Evolutionary conservation across 2,329 filamentous ascomycete genomes (phyloP), one percentile per base, ranked within the genome.

Genomic region (Colletotrichum musicola): DNA sequence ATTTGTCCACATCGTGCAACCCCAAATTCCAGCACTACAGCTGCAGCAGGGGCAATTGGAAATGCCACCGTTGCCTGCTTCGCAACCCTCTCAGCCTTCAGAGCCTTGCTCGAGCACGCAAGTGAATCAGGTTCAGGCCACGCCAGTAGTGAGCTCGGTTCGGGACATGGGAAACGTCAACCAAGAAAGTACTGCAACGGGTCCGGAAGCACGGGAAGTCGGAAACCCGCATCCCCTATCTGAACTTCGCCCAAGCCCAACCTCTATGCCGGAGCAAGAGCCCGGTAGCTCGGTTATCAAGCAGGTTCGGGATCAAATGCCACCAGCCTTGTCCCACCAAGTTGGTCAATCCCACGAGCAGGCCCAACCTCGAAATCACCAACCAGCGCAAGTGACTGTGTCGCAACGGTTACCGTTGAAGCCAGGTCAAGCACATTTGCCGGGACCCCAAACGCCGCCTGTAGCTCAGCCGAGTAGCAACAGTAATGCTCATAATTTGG

Each of bases 51-150:
- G 30, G 25, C 57, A 20, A 6, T 46, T 54, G 6, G 49, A 44
- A 14, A 40, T n/a, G 7, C 40, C 61, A 14, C 14, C 49, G 20
- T 30, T 42, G 13, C 18, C 61, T 22, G 22, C 38, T 14, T 20
- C 30, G 6, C 63, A 62, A 13, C 49, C 62, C 10, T 55, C 38
- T 9, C 59, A 62, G n/a, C 18, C 16, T 40, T 20, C 20, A 40
- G 13, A 27, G 18, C 22, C 51, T 27, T 16, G 27, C 22, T 18
- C 27, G 22, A 22, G 40, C 10, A 30, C 40, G n/a, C 57, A 55
- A 5, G 47, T 53, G 25, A 46, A 42, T 30, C 27, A 6, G 16
- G 20, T n/a, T 20, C 18, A 13, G 18, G 49, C 27, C 13, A 42
- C 25, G 16, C 4, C 20, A 12, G 47, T 20, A 6, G 18, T 20